Evolutionary conservation across 2,329 filamentous ascomycete species (phyloP).

Genomic region (Elsinoe necatrix): DNA sequence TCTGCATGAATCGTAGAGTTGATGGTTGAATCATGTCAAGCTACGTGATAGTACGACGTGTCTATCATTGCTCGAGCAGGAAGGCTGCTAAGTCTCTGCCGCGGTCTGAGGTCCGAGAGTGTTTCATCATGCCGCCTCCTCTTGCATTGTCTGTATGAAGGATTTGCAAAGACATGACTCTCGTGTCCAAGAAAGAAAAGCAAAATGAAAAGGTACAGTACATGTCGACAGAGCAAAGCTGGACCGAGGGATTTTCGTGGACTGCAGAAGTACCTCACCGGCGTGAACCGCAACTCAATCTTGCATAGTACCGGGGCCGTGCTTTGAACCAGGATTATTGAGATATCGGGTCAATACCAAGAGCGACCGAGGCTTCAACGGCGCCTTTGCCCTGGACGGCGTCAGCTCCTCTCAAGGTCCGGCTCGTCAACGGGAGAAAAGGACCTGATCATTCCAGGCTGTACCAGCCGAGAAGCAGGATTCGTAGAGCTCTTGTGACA

Average conservation of each 20-base stretch:
- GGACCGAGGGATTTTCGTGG: neutral
- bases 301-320: conserved; percentile 7
- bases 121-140: conserved; percentile 1
- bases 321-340: neutral
- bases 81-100: conserved; percentile 4
- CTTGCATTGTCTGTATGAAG: neutral
- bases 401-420: neutral
- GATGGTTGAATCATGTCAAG: neutral
- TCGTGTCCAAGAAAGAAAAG: neutral
- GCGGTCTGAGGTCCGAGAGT: neutral
- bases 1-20: neutral
- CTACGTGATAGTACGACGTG: neutral
- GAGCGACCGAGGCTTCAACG: neutral
- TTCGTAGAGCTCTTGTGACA: neutral
- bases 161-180: neutral
- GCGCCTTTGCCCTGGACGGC: neutral
- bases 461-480: neutral
- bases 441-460: neutral
- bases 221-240: neutral
- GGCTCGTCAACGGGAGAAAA: conserved; percentile 2
- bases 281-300: conserved; percentile 7
- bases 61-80: conserved; percentile 7
- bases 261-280: neutral
- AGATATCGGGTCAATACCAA: conserved; percentile 5
- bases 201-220: conserved; percentile 4